Evolutionary conservation across 1,284 basidiomycete genomes (phyloP).

Genomic region (Trichosporon inkin): DNA sequence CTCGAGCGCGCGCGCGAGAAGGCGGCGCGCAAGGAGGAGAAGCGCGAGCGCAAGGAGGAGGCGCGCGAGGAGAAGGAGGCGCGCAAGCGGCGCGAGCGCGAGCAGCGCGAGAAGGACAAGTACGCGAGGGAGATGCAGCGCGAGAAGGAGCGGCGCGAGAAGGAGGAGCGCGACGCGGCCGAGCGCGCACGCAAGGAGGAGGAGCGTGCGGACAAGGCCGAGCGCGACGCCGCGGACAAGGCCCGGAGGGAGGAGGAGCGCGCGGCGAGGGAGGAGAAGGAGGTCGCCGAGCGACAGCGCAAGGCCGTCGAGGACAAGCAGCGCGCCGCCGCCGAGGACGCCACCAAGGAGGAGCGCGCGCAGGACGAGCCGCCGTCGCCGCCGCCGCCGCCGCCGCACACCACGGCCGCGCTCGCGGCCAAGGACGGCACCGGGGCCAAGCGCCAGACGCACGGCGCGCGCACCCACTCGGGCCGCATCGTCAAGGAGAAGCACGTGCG

Average conservation of each 20-base stretch:
- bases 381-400: not conserved
- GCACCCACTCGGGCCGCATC: not conserved
- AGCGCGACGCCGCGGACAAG: too few relatives aligned
- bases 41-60: not conserved
- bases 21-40: not conserved
- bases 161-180: not conserved
- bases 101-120: not conserved
- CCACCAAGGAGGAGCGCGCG: conserved; percentile 16
- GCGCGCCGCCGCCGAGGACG: not conserved
- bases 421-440: conserved; percentile 12
- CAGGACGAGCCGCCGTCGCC: not conserved
- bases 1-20: not conserved
- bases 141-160: not conserved
- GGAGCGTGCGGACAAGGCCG: not conserved
- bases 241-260: too few relatives aligned
- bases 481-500: conserved; percentile 11
- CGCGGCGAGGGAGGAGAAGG: too few relatives aligned
- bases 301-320: not conserved
- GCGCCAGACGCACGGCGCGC: not conserved
- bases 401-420: conserved; percentile 9
- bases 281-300: too few relatives aligned
- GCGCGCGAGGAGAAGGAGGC: not conserved
- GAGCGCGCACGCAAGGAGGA: not conserved
- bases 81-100: not conserved
- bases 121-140: not conserved